Conservation (phyloP, 257 asterid species). For the Knoxia roxburghii region DNA sequence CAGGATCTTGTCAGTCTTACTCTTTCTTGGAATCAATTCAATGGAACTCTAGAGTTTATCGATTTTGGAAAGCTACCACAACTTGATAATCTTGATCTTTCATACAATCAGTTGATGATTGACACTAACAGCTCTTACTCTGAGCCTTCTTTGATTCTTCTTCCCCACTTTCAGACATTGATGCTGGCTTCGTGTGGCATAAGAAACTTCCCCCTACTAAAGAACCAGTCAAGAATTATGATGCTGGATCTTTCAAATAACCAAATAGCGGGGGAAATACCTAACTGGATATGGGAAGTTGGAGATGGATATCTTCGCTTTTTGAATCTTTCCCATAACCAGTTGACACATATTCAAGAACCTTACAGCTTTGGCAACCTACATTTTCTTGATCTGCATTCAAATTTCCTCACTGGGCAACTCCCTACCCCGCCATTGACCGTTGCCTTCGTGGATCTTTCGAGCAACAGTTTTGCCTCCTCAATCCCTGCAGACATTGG, state of each 20-base stretch:
- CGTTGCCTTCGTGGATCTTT: slow-evolving; percentile 23
- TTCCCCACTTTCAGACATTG: slow-evolving; percentile 20
- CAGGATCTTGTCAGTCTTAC: slow-evolving; percentile 26
- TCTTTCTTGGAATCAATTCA: slow-evolving; percentile 41
- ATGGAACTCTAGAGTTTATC: slow-evolving; percentile 26
- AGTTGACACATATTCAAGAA: slow-evolving; percentile 32
- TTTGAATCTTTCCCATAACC: slow-evolving; percentile 48
- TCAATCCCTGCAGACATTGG: slow-evolving; percentile 26
- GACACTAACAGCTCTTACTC: slow-evolving; percentile 11
- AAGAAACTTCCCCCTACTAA: slow-evolving; percentile 32
- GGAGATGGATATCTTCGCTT: slow-evolving; percentile 22
- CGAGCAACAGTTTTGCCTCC: slow-evolving; percentile 22
- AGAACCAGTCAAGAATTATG: slow-evolving; percentile 32
- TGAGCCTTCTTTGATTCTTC: slow-evolving; percentile 11
- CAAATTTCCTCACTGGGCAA: slow-evolving; percentile 35
- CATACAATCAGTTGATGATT: slow-evolving; percentile 22
- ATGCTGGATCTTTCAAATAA: slow-evolving; percentile 50
- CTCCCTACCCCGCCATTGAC: slow-evolving; percentile 25
- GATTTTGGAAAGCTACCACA: slow-evolving; percentile 5
- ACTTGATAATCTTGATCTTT: slow-evolving; percentile 18
- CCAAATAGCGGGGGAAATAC: slow-evolving; percentile 42
- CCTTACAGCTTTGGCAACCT: slow-evolving; percentile 32
- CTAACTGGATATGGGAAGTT: slow-evolving; percentile 51
- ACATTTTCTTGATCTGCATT: slow-evolving; percentile 37
- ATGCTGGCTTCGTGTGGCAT: slow-evolving; percentile 49